phyloP scores from a whole-genome alignment of 805 yeast species.

The Dipodascus geniculatus region DNA sequence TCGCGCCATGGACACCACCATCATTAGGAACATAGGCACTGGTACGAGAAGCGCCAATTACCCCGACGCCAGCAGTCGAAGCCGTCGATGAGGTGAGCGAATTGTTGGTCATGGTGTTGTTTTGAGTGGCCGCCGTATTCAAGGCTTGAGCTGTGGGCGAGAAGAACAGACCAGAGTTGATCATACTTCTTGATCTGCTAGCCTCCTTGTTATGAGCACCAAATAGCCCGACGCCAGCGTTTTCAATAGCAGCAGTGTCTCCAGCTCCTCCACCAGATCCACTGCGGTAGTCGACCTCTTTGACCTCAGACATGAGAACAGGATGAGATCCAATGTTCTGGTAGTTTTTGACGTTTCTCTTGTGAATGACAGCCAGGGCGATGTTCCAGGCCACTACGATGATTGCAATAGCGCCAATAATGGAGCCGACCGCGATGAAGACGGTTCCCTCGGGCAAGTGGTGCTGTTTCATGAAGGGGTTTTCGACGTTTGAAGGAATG shows the following conservation, averaged over 20 bases:
- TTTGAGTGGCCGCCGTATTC: constrained; percentile 27
- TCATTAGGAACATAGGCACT: constrained; percentile 21
- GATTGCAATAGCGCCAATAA: constrained; percentile 47
- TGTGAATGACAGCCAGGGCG: constrained; percentile 25
- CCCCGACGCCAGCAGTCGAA: constrained; percentile 6
- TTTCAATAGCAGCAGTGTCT: not conserved
- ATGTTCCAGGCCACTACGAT: constrained; percentile 42
- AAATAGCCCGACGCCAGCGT: constrained; percentile 11
- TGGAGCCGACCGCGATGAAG: constrained; percentile 68
- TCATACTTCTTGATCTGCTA: not conserved
- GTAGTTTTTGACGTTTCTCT: constrained; percentile 14
- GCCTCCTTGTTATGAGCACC: constrained; percentile 1
- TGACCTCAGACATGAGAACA: constrained; percentile 33
- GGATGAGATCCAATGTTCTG: not conserved
- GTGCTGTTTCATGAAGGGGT: constrained; percentile 51
- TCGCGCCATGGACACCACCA: constrained; percentile 12
- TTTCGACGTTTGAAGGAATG: constrained; percentile 46
- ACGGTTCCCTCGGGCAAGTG: constrained; percentile 63
- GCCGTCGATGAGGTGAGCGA: constrained; percentile 5
- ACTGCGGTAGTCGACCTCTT: constrained; percentile 30
- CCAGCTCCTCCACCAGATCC: not conserved
- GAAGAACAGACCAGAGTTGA: constrained; percentile 36
- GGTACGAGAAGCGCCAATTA: constrained; percentile 9
- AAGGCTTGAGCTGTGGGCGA: constrained; percentile 74
- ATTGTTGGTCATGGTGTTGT: constrained; percentile 3